Base-by-base conservation (phyloP, 2,329 filamentous ascomycete genomes). In the Dactylonectria macrodidyma region DNA sequence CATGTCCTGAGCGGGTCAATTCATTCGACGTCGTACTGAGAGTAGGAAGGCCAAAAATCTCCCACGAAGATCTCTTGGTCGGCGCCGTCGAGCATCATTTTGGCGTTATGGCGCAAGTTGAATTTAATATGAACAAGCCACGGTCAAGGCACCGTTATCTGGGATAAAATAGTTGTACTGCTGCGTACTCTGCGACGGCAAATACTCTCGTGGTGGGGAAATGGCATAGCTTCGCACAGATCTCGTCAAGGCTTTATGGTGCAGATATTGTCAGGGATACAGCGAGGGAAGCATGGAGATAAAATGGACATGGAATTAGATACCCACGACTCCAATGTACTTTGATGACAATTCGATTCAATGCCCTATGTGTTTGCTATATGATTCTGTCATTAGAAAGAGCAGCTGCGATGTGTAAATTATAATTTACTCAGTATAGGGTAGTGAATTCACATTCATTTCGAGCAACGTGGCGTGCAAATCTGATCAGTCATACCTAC, bases 41-140 rank as follows among this genome's bases (percentile, higher is more conserved):
- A 14, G 22, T 24, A 22, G n/a, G 26, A 30, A 30, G 16, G 41
- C 14, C 26, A 24, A 19, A 8, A 33, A 8, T 34, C 16, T 22
- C 38, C 22, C 11, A 38, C 30, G 19, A 19, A 19, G 19, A 19
- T 62, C 22, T 66, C 54, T 54, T 59, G 19, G 54, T 59, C 12
- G 38, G 54, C 58, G 44, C 55, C 54, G 30, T 38, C 38, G 19
- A 60, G 33, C 50, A 47, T 62, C 46, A 63, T 75, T 76, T 54
- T 41, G 72, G 73, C 70, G 73, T 68, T 59, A 67, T 59, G 65
- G 61, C 62, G 66, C 47, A 52, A 50, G 66, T 58, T 58, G 52
- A 50, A 52, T 61, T 68, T 30, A 24, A 46, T 60, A 3, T 19
- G 59, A 47, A 55, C n/a, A 33, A 47, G 60, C 46, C 34, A 22